Conservation (phyloP, 306 rosid genomes). For the Sindora glabra region DNA sequence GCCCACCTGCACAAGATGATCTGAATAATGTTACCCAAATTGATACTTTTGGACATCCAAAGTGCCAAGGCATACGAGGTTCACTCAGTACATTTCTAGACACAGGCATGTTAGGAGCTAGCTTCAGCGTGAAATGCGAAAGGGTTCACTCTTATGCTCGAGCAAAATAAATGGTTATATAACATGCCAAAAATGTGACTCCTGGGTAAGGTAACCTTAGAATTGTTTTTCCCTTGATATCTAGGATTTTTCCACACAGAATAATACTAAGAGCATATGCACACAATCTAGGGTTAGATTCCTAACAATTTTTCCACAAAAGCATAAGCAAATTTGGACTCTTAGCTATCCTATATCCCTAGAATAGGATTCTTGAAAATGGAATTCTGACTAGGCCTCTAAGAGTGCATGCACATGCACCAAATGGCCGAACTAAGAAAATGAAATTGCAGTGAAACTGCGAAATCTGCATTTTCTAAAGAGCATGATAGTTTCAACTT, state of each 20-base stretch:
- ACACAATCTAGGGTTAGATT: too few species aligned
- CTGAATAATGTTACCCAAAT: constrained; percentile 7
- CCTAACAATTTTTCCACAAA: neutral
- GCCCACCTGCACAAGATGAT: constrained; percentile 40
- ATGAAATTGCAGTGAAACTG: neutral
- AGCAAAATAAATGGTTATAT: neutral
- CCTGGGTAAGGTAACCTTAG: neutral
- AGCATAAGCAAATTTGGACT: neutral
- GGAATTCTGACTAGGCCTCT: neutral
- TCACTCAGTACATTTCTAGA: neutral
- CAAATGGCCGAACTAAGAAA: neutral
- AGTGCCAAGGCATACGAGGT: constrained; percentile 1
- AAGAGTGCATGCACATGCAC: neutral
- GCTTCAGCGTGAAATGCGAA: neutral
- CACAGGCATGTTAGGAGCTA: neutral
- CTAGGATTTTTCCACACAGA: neutral
- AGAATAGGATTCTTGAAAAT: neutral
- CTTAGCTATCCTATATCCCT: neutral
- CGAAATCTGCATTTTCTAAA: neutral
- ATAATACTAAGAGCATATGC: too few species aligned
- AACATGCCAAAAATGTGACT: neutral
- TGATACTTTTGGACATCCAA: constrained; percentile 6
- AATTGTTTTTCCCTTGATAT: neutral
- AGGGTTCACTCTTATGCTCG: neutral
- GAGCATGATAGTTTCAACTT: neutral